Conservation (phyloP, 352 stramenopile genomes). For the Globisporangium apiculatum region DNA sequence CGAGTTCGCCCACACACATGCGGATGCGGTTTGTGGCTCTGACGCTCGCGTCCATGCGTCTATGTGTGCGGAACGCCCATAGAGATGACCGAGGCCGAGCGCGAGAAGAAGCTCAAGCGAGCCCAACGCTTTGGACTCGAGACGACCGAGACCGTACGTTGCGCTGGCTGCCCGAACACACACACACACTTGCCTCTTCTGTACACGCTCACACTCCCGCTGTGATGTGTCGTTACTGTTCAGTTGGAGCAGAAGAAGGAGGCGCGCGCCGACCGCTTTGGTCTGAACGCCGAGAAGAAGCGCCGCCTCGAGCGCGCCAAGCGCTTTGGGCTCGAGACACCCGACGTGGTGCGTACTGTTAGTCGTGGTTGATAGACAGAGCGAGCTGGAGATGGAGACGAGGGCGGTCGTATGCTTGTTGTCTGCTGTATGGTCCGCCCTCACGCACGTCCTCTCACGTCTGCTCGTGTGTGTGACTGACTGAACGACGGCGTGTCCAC, state of each 20-base stretch:
- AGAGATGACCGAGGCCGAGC: conserved; percentile 30
- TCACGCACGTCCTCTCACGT: not conserved
- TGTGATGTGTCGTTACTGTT: conserved; percentile 2
- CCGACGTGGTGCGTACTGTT: conserved; percentile 53
- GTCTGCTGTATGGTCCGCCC: conserved; percentile 1
- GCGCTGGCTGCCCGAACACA: not conserved
- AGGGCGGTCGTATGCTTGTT: too few relatives aligned
- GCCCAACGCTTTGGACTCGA: conserved; percentile 76
- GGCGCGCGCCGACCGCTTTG: conserved; percentile 72
- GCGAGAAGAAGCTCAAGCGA: conserved; percentile 63
- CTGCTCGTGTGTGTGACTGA: not conserved
- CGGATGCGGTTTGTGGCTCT: not conserved
- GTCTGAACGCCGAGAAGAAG: conserved; percentile 76
- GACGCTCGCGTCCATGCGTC: not conserved
- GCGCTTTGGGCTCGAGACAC: conserved; percentile 77
- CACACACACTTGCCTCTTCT: not conserved
- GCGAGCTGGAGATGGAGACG: too few relatives aligned
- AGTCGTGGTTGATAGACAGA: not conserved
- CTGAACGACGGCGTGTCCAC: not conserved
- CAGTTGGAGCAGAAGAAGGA: conserved; percentile 82
- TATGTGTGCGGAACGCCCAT: not conserved
- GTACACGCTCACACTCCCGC: conserved; percentile 3
- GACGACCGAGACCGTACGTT: conserved; percentile 60
- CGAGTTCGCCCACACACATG: not conserved
- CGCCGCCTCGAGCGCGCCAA: conserved; percentile 76